Evolutionary conservation across 2,329 filamentous ascomycete genomes (phyloP).

Genomic region (Phialocephala sp.): DNA sequence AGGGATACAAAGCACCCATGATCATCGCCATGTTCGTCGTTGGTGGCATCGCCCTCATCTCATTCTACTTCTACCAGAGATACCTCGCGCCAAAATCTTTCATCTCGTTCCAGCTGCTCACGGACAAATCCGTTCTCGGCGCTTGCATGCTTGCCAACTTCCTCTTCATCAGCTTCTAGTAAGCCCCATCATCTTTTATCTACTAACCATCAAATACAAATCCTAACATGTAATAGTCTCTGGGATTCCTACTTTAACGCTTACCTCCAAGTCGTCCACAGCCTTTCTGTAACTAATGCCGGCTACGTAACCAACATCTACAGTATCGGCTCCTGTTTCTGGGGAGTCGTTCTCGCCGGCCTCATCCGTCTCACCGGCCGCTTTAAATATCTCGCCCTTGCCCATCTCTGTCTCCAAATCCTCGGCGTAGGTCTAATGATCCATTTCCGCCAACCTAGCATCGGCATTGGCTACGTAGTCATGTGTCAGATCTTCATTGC

Average conservation of each 20-base stretch:
- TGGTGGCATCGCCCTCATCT: conserved; percentile 60
- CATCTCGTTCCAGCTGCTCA: conserved; percentile 58
- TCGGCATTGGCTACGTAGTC: conserved; percentile 58
- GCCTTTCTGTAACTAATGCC: conserved; percentile 53
- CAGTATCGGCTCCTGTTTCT: conserved; percentile 56
- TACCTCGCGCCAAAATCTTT: conserved; percentile 62
- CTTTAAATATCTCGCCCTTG: conserved; percentile 37
- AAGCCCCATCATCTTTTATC: conserved; percentile 34
- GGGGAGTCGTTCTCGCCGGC: conserved; percentile 52
- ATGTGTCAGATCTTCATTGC: conserved; percentile 66
- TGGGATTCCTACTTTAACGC: conserved; percentile 60
- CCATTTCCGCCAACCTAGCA: conserved; percentile 58
- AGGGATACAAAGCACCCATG: conserved; percentile 34
- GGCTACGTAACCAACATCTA: conserved; percentile 58
- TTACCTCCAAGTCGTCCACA: conserved; percentile 59
- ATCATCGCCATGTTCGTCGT: conserved; percentile 61
- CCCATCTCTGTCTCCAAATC: conserved; percentile 43
- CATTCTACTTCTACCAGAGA: conserved; percentile 63
- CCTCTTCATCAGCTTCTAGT: conserved; percentile 57
- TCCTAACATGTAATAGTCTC: conserved; percentile 51
- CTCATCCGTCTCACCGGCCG: conserved; percentile 44
- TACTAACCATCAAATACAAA: not conserved
- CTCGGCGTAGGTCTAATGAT: conserved; percentile 63
- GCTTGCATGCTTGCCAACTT: conserved; percentile 50
- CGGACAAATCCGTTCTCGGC: conserved; percentile 55